phyloP scores from a whole-genome alignment of 345 rosid species.

The Lagerstroemia speciosa region DNA sequence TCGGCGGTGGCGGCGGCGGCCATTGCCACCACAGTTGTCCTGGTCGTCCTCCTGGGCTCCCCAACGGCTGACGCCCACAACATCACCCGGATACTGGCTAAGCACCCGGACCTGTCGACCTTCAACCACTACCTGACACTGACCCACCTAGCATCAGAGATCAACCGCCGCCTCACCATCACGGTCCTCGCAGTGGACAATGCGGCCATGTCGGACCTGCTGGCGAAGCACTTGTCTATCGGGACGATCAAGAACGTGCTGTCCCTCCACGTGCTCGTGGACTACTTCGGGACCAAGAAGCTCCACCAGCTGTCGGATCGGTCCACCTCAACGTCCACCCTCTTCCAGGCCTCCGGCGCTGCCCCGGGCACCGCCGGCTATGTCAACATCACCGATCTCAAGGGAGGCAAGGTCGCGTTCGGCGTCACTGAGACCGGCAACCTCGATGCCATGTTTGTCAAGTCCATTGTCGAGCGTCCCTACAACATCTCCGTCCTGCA shows the following conservation, averaged over 20 bases:
- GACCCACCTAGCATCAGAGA: constrained; percentile 80
- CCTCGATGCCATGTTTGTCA: constrained; percentile 53
- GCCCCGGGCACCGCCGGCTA: constrained; percentile 81
- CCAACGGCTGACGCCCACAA: constrained; percentile 49
- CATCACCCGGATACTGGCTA: constrained; percentile 66
- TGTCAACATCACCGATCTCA: constrained; percentile 66
- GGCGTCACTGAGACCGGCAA: constrained; percentile 45
- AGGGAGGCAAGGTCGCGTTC: constrained; percentile 88
- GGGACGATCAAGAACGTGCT: constrained; percentile 70
- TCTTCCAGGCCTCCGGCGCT: constrained; percentile 88
- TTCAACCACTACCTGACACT: constrained; percentile 86
- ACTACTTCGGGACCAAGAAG: constrained; percentile 87
- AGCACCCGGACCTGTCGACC: constrained; percentile 71
- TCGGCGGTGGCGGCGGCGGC: constrained; percentile 13
- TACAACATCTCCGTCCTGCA: constrained; percentile 78
- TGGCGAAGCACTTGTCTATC: constrained; percentile 50
- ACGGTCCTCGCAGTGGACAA: constrained; percentile 84
- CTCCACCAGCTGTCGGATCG: constrained; percentile 79
- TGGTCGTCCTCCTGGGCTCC: constrained; percentile 17
- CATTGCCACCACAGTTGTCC: too few relatives aligned
- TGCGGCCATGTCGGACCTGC: constrained; percentile 62
- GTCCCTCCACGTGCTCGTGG: constrained; percentile 80
- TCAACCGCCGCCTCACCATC: constrained; percentile 77
- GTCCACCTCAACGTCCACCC: constrained; percentile 54
- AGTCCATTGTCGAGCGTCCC: constrained; percentile 60